Conservation (phyloP, 768 basidiomycete species). For the Gloeophyllum trabeum region DNA sequence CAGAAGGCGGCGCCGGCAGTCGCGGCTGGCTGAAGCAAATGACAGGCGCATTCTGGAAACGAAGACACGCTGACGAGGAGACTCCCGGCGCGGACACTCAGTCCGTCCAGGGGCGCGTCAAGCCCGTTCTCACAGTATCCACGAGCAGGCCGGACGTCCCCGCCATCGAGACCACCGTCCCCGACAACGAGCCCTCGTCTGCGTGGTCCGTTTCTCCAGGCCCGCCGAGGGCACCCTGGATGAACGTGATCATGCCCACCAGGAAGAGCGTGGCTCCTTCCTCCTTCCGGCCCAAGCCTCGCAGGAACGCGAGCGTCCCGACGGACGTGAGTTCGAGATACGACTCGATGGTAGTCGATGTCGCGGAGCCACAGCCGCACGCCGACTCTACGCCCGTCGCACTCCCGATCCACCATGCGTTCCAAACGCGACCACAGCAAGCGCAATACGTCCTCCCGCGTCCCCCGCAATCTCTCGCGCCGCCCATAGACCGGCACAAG, state of each 20-base stretch:
- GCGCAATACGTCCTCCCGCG: constrained; percentile 10
- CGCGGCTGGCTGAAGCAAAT: constrained; percentile 26
- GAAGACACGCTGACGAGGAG: constrained; percentile 13
- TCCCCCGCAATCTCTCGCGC: constrained; percentile 16
- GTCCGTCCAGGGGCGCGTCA: constrained; percentile 13
- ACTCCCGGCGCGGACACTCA: constrained; percentile 4
- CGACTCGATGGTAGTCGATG: constrained; percentile 11
- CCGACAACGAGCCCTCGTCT: constrained; percentile 15
- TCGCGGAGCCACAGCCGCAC: constrained; percentile 5
- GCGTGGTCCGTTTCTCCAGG: constrained; percentile 21
- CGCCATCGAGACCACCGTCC: constrained; percentile 17
- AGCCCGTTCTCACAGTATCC: constrained; percentile 30
- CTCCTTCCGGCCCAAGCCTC: constrained; percentile 19
- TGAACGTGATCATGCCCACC: constrained; percentile 17
- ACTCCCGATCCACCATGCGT: constrained; percentile 19
- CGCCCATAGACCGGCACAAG: constrained; percentile 11
- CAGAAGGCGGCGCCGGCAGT: constrained; percentile 4
- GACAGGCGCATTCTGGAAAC: constrained; percentile 15
- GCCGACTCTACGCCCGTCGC: constrained; percentile 16
- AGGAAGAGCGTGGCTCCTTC: constrained; percentile 7
- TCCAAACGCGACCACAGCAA: constrained; percentile 12
- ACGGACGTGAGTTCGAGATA: constrained; percentile 20
- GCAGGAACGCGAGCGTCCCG: constrained; percentile 24
- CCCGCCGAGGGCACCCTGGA: constrained; percentile 21
- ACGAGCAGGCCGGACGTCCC: constrained; percentile 23